Evolutionary conservation across 495 filamentous ascomycete genomes (phyloP).

Genomic region (Penicillium steckii): DNA sequence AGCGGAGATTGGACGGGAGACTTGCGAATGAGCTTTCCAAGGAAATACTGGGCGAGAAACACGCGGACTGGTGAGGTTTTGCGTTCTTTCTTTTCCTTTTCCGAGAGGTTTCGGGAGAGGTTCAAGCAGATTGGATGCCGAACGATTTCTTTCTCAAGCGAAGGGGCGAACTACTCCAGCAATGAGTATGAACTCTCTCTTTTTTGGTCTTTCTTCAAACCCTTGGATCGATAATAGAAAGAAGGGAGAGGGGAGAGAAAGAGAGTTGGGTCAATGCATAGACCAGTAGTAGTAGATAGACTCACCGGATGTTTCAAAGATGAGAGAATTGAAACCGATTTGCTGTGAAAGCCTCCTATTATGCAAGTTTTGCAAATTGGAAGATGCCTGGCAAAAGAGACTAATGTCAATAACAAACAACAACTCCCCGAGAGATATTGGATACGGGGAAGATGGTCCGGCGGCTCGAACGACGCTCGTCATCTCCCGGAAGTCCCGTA

Average conservation of each 20-base stretch:
- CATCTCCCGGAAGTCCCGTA: slow-evolving; percentile 26
- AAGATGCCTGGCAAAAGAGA: slow-evolving; percentile 23
- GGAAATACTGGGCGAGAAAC: neutral
- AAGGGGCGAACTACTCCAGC: slow-evolving; percentile 28
- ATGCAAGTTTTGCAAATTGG: slow-evolving; percentile 29
- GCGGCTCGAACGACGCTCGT: slow-evolving; percentile 24
- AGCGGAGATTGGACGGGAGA: slow-evolving; percentile 10
- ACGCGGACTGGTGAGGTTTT: slow-evolving; percentile 31
- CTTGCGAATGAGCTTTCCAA: neutral
- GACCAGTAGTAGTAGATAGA: slow-evolving; percentile 15
- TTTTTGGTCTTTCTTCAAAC: neutral
- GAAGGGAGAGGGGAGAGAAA: slow-evolving; percentile 13
- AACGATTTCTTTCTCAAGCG: slow-evolving; percentile 8
- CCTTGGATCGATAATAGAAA: neutral
- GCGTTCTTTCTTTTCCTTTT: slow-evolving; percentile 22
- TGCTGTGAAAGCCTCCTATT: slow-evolving; percentile 31
- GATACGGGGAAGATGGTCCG: slow-evolving; percentile 23
- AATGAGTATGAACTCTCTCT: slow-evolving; percentile 34
- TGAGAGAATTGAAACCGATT: slow-evolving; percentile 25
- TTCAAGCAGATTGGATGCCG: slow-evolving; percentile 19
- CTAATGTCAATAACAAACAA: slow-evolving; percentile 43
- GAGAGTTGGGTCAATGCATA: slow-evolving; percentile 40
- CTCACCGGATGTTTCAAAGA: slow-evolving; percentile 36
- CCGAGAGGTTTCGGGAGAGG: slow-evolving; percentile 27
- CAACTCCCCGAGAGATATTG: slow-evolving; percentile 7